These are phyloP conservation scores for Prototheca stagnorum DNA, from an alignment of 163 green algal species.

Conservation along the genomic window DNA sequence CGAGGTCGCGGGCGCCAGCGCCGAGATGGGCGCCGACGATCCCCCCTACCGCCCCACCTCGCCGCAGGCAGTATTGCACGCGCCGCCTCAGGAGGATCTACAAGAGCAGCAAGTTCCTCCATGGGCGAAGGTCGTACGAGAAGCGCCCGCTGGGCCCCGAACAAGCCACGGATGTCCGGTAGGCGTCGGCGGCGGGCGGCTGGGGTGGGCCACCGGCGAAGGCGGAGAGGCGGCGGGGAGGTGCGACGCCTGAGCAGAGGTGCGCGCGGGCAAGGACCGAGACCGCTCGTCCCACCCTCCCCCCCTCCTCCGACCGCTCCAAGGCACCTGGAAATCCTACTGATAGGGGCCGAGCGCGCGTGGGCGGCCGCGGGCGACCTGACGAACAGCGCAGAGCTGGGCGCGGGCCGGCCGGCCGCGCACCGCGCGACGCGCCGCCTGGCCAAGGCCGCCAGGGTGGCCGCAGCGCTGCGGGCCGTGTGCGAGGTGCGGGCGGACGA, in stretches of 20 bases:
- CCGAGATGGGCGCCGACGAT: not conserved
- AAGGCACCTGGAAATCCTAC: slow-evolving; percentile 61
- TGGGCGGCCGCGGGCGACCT: slow-evolving; percentile 59
- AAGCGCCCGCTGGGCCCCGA: slow-evolving; percentile 48
- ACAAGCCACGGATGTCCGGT: slow-evolving; percentile 39
- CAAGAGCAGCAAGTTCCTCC: slow-evolving; percentile 54
- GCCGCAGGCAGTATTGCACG: slow-evolving; percentile 59
- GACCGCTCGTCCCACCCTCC: not conserved
- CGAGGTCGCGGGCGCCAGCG: not conserved
- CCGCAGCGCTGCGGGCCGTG: slow-evolving; percentile 18
- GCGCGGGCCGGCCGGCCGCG: not conserved
- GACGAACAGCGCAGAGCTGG: slow-evolving; percentile 17
- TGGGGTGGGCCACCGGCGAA: not conserved
- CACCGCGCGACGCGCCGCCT: slow-evolving; percentile 34
- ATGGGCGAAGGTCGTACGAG: slow-evolving; percentile 54
- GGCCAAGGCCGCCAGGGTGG: slow-evolving; percentile 14
- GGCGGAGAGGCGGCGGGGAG: not conserved
- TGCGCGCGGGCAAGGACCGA: no score
- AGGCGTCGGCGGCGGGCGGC: not conserved
- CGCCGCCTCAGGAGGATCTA: slow-evolving; percentile 44
- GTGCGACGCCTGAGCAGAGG: no score
- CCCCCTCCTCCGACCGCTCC: not conserved
- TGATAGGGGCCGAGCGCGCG: slow-evolving; percentile 59
- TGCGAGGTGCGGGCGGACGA: slow-evolving; percentile 22
- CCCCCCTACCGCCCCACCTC: not conserved